Conservation (phyloP, 441 rosid species). For the Adansonia rubrostipa region DNA sequence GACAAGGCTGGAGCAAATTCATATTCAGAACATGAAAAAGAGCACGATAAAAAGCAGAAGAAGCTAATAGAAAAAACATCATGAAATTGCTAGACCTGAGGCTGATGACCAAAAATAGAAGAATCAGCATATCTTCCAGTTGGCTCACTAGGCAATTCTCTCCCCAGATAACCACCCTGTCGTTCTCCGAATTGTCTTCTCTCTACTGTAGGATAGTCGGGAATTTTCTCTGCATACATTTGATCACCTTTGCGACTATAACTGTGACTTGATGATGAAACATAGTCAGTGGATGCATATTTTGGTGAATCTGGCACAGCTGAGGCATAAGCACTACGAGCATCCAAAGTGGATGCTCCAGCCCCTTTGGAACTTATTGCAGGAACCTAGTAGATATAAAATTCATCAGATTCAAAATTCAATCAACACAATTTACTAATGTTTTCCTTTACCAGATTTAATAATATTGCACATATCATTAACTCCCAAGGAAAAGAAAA, state of each 20-base stretch:
- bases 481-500: constrained; percentile 13
- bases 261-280: constrained; percentile 68
- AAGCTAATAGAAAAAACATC: neutral
- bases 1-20: constrained; percentile 23
- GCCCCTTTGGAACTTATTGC: constrained; percentile 16
- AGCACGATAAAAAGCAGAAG: neutral
- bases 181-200: constrained; percentile 83
- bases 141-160: constrained; percentile 81
- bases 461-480: neutral
- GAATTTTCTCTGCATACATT: constrained; percentile 72
- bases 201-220: constrained; percentile 73
- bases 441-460: neutral
- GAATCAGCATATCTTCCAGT: constrained; percentile 72
- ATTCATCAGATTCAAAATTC: neutral
- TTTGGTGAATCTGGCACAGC: constrained; percentile 82
- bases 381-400: constrained; percentile 16
- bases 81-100: constrained; percentile 60
- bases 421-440: neutral
- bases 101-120: constrained; percentile 67
- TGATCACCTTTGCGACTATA: constrained; percentile 80
- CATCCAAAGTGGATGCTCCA: constrained; percentile 67
- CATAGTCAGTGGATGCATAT: constrained; percentile 68
- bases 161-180: constrained; percentile 63
- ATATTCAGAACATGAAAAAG: neutral
- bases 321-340: constrained; percentile 69